These are phyloP conservation scores for Colletotrichum incanum DNA, from an alignment of 2,329 filamentous ascomycete genomes.

Conservation along the genomic window DNA sequence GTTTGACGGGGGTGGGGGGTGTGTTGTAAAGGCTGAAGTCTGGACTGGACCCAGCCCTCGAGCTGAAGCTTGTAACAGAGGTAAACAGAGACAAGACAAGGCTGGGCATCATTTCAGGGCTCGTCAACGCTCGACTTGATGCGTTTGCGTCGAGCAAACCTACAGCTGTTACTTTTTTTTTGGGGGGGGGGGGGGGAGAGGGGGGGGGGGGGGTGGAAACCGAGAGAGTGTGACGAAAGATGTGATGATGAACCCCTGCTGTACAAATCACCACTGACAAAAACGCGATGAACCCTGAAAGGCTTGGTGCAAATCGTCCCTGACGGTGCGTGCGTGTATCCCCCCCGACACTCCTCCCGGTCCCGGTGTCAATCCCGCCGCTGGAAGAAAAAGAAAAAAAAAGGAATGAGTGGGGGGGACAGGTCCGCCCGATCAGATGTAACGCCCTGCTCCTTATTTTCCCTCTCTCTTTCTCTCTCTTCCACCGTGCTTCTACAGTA, in stretches of 20 bases:
- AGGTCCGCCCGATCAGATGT: too few relatives aligned
- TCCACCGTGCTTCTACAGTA: background rate
- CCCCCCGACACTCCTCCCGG: constrained; percentile 13
- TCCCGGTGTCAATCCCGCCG: background rate
- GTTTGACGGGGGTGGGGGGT: background rate
- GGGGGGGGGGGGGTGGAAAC: too few relatives aligned
- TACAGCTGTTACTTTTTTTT: background rate
- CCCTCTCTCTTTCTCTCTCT: background rate
- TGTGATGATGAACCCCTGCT: constrained; percentile 33
- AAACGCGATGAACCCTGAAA: constrained; percentile 15
- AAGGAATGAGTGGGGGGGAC: too few relatives aligned
- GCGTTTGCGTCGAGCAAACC: background rate
- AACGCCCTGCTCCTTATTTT: background rate
- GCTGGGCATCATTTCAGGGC: background rate
- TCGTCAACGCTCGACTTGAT: background rate
- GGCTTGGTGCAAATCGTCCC: constrained; percentile 24
- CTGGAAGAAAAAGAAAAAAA: too few relatives aligned
- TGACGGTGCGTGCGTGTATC: constrained; percentile 36
- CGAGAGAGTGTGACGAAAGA: constrained; percentile 26
- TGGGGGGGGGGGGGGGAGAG: too few relatives aligned
- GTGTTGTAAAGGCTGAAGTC: background rate
- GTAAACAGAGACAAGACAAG: background rate
- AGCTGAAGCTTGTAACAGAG: background rate
- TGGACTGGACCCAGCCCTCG: background rate
- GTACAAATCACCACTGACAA: constrained; percentile 15